Base-by-base conservation (phyloP, 192 early-diverging fungal species). In the Podochytrium sp. region DNA sequence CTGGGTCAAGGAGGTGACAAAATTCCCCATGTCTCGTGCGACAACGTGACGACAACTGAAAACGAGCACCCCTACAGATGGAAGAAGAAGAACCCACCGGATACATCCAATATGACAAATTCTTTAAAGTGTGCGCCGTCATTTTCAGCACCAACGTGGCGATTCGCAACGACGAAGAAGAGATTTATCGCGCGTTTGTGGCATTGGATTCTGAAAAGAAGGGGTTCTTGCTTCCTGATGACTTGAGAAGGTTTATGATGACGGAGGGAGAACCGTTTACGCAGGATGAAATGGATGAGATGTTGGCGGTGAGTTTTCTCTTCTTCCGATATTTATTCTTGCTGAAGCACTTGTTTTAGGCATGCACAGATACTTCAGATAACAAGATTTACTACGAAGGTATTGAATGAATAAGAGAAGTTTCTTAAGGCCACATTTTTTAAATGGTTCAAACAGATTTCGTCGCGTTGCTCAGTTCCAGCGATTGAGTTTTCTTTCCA, bases 311-410 rank as follows among this genome's bases (percentile, higher is more conserved):
- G 49, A 42, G 71, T 25, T 25, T 35, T 64, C 55, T 38, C 25
- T 42, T 67, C 53, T 35, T n/a, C 5, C 4, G 40, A 43, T 14
- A n/a, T n/a, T n/a, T n/a, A n/a, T n/a, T n/a, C n/a, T n/a, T n/a
- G 49, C 29, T 27, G 6, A 49, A 25, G 18, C 4, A 41, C n/a
- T 33, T 38, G 38, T 4, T 49, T 30, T 34, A 84, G 85, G 83
- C 86, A 3, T 85, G 82, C 66, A 85, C 86, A 3, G 86, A 87
- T 75, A 81, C 86, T 6, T 76, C 82, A 2, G 83, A 87, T 33
- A 78, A 78, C 52, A 81, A 80, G 47, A 73, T 87, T 6, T 87
- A 79, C 64, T 87, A 83, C 64, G 86, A 87, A 66, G 81, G 75
- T 77, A 51, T 12, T 34, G 55, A 49, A 12, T 61, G 35, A 55